These are phyloP conservation scores for Erysimum cheiranthoides DNA, from an alignment of 345 rosid species.

Conservation along the genomic window DNA sequence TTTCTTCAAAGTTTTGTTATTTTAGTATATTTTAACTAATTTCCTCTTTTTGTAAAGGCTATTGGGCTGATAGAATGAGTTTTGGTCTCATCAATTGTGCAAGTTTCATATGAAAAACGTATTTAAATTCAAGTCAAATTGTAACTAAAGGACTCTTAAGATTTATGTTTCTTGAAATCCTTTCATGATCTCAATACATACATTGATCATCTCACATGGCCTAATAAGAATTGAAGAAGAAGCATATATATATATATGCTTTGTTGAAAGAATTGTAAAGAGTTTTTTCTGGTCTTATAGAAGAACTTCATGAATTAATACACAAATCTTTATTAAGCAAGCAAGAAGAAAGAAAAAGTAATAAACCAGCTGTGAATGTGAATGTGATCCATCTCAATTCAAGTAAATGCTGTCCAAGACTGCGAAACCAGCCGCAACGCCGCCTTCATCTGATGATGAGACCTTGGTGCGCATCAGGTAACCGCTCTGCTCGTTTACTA, in stretches of 20 bases:
- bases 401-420: slow-evolving; percentile 91
- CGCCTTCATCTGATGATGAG: slow-evolving; percentile 94
- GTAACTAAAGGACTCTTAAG: too few species aligned
- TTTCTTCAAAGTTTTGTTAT: too few species aligned
- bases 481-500: slow-evolving; percentile 78
- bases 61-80: too few species aligned
- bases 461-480: slow-evolving; percentile 89
- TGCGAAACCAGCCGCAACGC: slow-evolving; percentile 93
- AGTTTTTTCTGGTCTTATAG: slow-evolving; percentile 1
- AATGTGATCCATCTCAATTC: slow-evolving; percentile 51
- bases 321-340: slow-evolving; percentile 16
- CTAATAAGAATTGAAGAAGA: background rate
- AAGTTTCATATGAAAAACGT: too few species aligned
- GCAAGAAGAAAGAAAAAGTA: slow-evolving; percentile 15
- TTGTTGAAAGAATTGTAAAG: slow-evolving; percentile 3
- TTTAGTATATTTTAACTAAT: too few species aligned
- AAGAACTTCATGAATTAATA: slow-evolving; percentile 21
- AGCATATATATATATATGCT: background rate
- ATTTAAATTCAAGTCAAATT: too few species aligned
- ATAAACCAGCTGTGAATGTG: too few species aligned
- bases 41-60: too few species aligned
- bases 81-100: too few species aligned
- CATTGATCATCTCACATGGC: background rate
- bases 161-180: too few species aligned
- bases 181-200: background rate